Evolutionary conservation across 2,329 filamentous ascomycete species (phyloP).

Genomic region (Thermothelomyces thermophilus): DNA sequence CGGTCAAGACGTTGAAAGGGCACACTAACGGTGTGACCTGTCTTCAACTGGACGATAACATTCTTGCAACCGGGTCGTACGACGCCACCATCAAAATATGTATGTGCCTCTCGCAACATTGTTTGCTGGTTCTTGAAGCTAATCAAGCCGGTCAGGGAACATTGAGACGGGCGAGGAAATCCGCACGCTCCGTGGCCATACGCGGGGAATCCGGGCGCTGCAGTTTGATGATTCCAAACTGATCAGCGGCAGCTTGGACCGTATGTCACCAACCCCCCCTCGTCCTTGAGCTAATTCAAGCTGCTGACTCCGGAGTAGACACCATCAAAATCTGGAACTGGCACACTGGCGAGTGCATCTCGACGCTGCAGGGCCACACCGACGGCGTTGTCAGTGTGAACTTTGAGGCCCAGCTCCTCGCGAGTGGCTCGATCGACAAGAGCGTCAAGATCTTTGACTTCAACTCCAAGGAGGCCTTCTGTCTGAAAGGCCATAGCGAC

Average conservation of each 20-base stretch:
- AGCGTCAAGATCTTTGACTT: conserved; percentile 93
- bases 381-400: conserved; percentile 82
- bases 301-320: conserved; percentile 45
- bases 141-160: conserved; percentile 43
- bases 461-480: conserved; percentile 71
- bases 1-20: conserved; percentile 75
- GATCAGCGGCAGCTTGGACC: conserved; percentile 66
- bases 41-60: conserved; percentile 71
- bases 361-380: conserved; percentile 70
- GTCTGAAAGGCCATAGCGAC: conserved; percentile 76
- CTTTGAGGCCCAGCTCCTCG: conserved; percentile 77
- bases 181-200: conserved; percentile 78
- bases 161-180: conserved; percentile 81
- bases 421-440: conserved; percentile 82
- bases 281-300: background rate
- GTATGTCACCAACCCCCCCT: conserved; percentile 25
- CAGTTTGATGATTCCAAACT: conserved; percentile 91
- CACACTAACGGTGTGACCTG: conserved; percentile 76
- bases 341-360: conserved; percentile 81
- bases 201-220: conserved; percentile 74
- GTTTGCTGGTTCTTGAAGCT: background rate
- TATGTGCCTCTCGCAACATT: conserved; percentile 5
- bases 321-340: conserved; percentile 96
- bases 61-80: conserved; percentile 90
- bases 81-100: conserved; percentile 94